phyloP scores from a whole-genome alignment of 768 basidiomycete species.

The Trametes villosa region DNA sequence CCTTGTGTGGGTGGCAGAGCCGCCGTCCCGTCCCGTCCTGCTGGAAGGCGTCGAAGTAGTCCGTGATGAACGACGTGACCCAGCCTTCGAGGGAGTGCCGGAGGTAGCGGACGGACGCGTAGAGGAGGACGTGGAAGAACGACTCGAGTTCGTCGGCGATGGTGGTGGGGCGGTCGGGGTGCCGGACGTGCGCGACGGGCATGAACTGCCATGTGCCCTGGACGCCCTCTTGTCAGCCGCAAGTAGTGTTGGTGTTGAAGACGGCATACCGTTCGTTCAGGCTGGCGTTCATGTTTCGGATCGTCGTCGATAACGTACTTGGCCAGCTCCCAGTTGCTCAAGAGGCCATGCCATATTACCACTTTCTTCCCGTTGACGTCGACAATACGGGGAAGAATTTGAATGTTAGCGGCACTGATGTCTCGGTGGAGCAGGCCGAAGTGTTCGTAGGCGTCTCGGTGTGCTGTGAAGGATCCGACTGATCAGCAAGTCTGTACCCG shows the following conservation, averaged over 20 bases:
- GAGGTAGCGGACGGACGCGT: conserved; percentile 11
- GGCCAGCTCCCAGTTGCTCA: conserved; percentile 15
- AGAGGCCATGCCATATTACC: conserved; percentile 1
- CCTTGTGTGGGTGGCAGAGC: no score
- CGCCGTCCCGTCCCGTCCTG: no score
- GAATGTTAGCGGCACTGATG: conserved; percentile 11
- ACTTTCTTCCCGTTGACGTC: background rate
- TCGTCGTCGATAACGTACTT: no score
- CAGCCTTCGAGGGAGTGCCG: background rate
- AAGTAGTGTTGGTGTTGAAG: background rate
- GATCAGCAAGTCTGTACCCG: no score
- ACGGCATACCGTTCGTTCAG: conserved; percentile 6
- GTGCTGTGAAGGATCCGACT: background rate
- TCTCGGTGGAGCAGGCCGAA: conserved; percentile 5
- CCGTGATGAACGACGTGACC: background rate
- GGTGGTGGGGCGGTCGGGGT: background rate
- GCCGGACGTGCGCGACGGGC: background rate
- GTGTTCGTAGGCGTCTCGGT: background rate
- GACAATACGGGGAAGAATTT: background rate
- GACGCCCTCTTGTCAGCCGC: background rate
- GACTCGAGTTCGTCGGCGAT: conserved; percentile 25
- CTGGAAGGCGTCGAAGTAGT: conserved; percentile 10
- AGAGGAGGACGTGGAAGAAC: conserved; percentile 21
- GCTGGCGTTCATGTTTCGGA: background rate
- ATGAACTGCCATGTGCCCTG: conserved; percentile 29